Conservation (phyloP, 768 basidiomycete genomes). For the Amanita rimosa region DNA sequence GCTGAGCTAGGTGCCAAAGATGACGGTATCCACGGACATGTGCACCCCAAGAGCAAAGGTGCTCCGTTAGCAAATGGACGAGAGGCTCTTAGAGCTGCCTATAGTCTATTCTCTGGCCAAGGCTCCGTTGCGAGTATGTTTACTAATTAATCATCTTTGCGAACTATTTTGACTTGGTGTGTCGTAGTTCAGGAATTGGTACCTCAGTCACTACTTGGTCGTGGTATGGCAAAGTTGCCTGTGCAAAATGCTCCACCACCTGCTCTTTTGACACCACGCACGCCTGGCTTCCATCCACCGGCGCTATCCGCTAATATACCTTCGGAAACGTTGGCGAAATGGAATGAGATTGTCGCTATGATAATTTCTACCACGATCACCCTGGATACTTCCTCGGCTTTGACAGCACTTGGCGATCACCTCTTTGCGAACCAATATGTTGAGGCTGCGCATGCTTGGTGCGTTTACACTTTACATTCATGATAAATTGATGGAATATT, state of each 20-base stretch:
- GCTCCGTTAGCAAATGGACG: constrained; percentile 32
- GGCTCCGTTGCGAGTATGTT: constrained; percentile 62
- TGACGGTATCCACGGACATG: constrained; percentile 9
- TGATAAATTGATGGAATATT: constrained; percentile 8
- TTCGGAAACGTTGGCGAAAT: constrained; percentile 53
- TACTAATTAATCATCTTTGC: background rate
- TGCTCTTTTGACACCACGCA: constrained; percentile 41
- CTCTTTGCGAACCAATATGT: constrained; percentile 60
- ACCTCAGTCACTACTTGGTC: constrained; percentile 42
- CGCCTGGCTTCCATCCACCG: constrained; percentile 48
- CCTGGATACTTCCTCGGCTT: constrained; percentile 57
- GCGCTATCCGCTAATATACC: constrained; percentile 38
- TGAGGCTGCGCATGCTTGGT: constrained; percentile 93
- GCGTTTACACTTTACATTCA: constrained; percentile 14
- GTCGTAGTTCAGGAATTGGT: constrained; percentile 62
- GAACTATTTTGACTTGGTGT: constrained; percentile 2
- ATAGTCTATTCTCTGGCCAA: constrained; percentile 78
- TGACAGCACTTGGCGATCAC: constrained; percentile 80
- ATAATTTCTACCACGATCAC: constrained; percentile 62
- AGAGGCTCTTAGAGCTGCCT: constrained; percentile 70
- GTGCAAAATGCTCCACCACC: constrained; percentile 19
- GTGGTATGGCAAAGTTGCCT: constrained; percentile 27
- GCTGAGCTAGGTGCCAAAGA: constrained; percentile 51
- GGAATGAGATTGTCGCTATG: constrained; percentile 83
- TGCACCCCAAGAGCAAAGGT: constrained; percentile 8